Base-by-base conservation (phyloP, 148 eudicot species). In the Arbutus unedo region DNA sequence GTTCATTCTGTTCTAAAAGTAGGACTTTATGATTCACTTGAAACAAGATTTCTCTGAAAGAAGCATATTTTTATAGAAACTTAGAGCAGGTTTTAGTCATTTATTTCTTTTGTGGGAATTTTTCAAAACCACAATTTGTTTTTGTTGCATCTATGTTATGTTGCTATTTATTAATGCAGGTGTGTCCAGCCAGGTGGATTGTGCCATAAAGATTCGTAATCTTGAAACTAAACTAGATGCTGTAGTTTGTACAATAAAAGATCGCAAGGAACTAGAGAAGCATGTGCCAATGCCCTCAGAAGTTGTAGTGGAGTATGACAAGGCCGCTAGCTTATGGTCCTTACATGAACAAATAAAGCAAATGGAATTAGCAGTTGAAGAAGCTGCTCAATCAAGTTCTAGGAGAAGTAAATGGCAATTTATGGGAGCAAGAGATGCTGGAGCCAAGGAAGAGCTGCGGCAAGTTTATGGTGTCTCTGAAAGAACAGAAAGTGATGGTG, bases 391-490 rank as follows among this genome's bases (percentile, higher is more conserved):
- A 68, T 93, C 95, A 84, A 96, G 98, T 86, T 91, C 92, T 55
- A 92, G 94, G 87, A 94, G 89, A 89, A 94, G 93, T 87, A 96
- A 96, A 87, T 96, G 99, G 98, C 99, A 96, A 85, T 96, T 96
- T 87, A 96, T 96, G 99, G 99, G 99, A 84, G 99, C 99, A 44
- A 91, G 99, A 84, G 99, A 96, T 91, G 99, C 99, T 76, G 99
- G 99, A 83, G 92, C 93, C 56, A 96, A 92, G 91, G 99, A 91
- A 85, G 95, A 94, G 90, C 88, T 96, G 54, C 94, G 97, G 50
- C 98, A 93, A 89, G 98, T 96, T 56, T 96, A 96, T 89, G 99
- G 99, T 84, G 98, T 96, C 67, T 96, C 99, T 78, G 99, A 96
- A 88, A 92, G 99, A 87, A 94, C 99, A 79, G 99, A 96, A 88